Percentiles rank a stretch among this genome's conserved stretches.
Conservation (phyloP, 2,329 filamentous ascomycete species). For the Plenodomus tracheiphilus region DNA sequence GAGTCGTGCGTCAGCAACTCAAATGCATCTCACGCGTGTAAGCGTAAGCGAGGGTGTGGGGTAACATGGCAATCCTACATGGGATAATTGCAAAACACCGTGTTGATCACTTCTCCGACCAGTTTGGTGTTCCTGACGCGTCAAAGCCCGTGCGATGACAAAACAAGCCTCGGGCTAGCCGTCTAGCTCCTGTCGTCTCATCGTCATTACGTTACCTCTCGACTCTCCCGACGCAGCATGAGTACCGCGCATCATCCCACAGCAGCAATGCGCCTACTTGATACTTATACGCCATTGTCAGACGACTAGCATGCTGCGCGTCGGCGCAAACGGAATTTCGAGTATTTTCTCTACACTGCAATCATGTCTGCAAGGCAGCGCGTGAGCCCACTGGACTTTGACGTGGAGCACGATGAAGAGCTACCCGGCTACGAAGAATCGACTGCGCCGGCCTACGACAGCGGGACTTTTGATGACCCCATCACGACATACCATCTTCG, state of each 20-base stretch:
- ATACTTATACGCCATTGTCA: slow-evolving; percentile 14
- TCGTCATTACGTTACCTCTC: slow-evolving; percentile 12
- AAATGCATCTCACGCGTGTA: not conserved
- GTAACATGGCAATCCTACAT: not conserved
- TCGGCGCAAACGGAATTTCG: not conserved
- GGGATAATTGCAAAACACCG: not conserved
- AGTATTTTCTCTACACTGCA: not conserved
- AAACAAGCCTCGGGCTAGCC: not conserved
- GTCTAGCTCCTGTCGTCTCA: not conserved
- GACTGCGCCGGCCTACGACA: slow-evolving; percentile 28
- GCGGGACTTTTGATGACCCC: slow-evolving; percentile 13
- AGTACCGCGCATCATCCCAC: slow-evolving; percentile 1
- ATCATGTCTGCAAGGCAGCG: slow-evolving; percentile 22
- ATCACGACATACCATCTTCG: slow-evolving; percentile 25
- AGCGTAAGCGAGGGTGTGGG: not conserved
- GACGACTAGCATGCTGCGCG: slow-evolving; percentile 12
- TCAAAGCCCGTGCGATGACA: not conserved
- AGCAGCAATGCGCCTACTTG: slow-evolving; percentile 3
- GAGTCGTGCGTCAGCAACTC: not conserved
- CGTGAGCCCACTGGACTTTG: slow-evolving; percentile 18
- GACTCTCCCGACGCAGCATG: slow-evolving; percentile 7
- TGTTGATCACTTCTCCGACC: not conserved
- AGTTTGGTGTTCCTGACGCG: not conserved
- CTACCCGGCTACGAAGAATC: slow-evolving; percentile 30
- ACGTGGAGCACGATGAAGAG: slow-evolving; percentile 25